Conservation (phyloP, 352 stramenopile species). For the Globisporangium solare region DNA sequence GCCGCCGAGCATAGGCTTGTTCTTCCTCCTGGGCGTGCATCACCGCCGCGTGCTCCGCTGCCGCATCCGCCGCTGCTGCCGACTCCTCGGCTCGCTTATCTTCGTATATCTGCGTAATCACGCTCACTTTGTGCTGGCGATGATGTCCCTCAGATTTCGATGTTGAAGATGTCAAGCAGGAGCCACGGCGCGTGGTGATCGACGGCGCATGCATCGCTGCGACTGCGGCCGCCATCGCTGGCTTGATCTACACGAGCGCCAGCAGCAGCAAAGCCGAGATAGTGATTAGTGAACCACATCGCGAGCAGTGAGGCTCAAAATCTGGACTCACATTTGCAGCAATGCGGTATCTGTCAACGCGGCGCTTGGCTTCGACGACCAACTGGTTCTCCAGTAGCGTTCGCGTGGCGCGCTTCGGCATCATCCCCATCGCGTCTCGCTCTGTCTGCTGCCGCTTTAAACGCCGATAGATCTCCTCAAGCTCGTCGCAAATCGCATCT, state of each 20-base stretch:
- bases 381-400: slow-evolving; percentile 54
- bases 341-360: slow-evolving; percentile 38
- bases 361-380: slow-evolving; percentile 61
- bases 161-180: neutral
- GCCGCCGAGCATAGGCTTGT: neutral
- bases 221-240: slow-evolving; percentile 33
- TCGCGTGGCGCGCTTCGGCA: slow-evolving; percentile 30
- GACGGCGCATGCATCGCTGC: slow-evolving; percentile 15
- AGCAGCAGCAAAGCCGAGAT: neutral
- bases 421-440: slow-evolving; percentile 37
- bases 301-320: neutral
- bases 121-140: slow-evolving; percentile 7
- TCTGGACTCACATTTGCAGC: slow-evolving; percentile 29
- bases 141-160: neutral
- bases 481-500: slow-evolving; percentile 33
- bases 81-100: slow-evolving; percentile 20
- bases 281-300: neutral
- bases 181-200: slow-evolving; percentile 10
- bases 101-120: slow-evolving; percentile 14
- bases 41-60: neutral
- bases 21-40: slow-evolving; percentile 5
- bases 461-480: slow-evolving; percentile 32
- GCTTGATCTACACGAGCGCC: slow-evolving; percentile 28
- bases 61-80: neutral
- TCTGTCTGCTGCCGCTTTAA: slow-evolving; percentile 37